Conservation (phyloP, 805 yeast species). For the Pachysolen tannophilus region DNA sequence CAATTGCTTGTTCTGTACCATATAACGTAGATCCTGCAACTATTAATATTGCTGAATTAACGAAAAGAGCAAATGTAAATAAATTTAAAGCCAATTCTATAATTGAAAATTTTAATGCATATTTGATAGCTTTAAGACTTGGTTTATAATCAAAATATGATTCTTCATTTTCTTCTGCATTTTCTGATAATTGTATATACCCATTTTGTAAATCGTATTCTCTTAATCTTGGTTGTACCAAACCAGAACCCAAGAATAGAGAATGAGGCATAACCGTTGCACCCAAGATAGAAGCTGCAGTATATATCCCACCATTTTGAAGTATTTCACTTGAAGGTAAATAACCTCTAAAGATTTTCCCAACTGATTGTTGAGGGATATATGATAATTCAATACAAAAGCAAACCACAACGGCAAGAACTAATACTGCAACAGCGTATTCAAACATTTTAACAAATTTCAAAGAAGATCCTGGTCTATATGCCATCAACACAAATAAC, state of each 20-base stretch:
- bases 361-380: constrained; percentile 20
- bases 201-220: constrained; percentile 35
- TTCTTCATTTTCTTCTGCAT: constrained; percentile 25
- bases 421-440: constrained; percentile 32
- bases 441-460: constrained; percentile 29
- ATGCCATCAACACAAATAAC: constrained; percentile 37
- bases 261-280: constrained; percentile 48
- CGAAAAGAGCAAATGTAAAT: constrained; percentile 73
- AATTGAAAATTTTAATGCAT: constrained; percentile 60
- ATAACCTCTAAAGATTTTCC: constrained; percentile 34
- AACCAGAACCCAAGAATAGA: constrained; percentile 38
- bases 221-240: constrained; percentile 40
- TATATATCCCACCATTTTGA: constrained; percentile 33
- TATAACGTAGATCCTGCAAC: constrained; percentile 72
- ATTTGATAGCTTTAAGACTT: constrained; percentile 54
- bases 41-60: constrained; percentile 71
- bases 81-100: constrained; percentile 58
- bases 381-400: constrained; percentile 36
- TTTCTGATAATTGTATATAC: constrained; percentile 16
- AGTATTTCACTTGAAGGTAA: constrained; percentile 35
- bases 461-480: constrained; percentile 34
- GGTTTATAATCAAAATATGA: constrained; percentile 51
- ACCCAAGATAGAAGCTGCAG: constrained; percentile 40
- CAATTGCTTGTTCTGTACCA: constrained; percentile 51
- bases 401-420: constrained; percentile 33